Conservation (phyloP, 2,329 filamentous ascomycete genomes). For the Calonectria pseudoreteaudii region DNA sequence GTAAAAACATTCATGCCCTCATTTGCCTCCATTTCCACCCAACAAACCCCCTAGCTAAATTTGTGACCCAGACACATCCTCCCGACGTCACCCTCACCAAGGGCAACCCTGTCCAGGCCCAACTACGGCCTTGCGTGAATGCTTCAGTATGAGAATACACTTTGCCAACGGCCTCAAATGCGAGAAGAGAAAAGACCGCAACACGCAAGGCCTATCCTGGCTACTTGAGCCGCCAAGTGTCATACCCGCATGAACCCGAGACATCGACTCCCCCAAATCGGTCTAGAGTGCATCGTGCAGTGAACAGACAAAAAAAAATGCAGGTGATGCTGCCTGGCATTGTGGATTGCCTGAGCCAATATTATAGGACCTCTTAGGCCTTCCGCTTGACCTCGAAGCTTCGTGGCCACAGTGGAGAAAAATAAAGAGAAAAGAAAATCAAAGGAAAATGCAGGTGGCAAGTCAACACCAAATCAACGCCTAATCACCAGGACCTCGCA, state of each 20-base stretch:
- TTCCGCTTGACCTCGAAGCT: constrained; percentile 32
- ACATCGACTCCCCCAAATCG: constrained; percentile 1
- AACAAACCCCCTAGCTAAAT: constrained; percentile 36
- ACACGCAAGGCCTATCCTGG: constrained; percentile 11
- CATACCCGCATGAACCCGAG: constrained; percentile 1
- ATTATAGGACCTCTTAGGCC: constrained; percentile 34
- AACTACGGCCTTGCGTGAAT: constrained; percentile 28
- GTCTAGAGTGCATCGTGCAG: constrained; percentile 2
- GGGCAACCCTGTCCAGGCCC: constrained; percentile 26
- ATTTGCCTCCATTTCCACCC: constrained; percentile 36
- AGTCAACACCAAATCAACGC: constrained; percentile 56
- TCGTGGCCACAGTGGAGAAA: constrained; percentile 8
- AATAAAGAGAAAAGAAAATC: constrained; percentile 36
- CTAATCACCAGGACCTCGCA: constrained; percentile 56
- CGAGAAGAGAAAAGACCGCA: constrained; percentile 28
- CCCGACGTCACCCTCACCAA: constrained; percentile 24
- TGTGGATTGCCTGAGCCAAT: constrained; percentile 21
- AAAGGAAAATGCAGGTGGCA: constrained; percentile 47
- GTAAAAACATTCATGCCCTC: constrained; percentile 42
- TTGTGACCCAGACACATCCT: constrained; percentile 28
- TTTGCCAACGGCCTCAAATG: constrained; percentile 26
- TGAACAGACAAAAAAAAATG: constrained; percentile 9
- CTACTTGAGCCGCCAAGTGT: constrained; percentile 5
- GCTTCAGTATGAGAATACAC: constrained; percentile 28
- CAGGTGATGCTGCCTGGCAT: constrained; percentile 10